Evolutionary conservation across 1,284 basidiomycete species (phyloP).

Genomic region (Boletus sp.): DNA sequence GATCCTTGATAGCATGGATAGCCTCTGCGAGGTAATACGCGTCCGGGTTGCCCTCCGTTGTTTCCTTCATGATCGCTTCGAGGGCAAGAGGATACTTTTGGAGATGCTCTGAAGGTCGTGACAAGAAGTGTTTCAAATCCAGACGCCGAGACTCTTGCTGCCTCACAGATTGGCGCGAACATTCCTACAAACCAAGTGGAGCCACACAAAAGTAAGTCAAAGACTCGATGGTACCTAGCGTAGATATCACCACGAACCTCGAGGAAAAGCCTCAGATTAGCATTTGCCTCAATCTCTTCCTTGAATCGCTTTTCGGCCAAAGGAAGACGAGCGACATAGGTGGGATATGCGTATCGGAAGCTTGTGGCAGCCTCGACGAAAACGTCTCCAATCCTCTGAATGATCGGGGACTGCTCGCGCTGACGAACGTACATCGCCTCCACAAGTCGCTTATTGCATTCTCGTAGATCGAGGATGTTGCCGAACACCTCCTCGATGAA

Average conservation of each 20-base stretch:
- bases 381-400: conserved; percentile 87
- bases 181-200: conserved; percentile 39
- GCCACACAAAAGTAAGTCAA: conserved; percentile 8
- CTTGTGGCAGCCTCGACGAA: conserved; percentile 87
- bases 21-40: conserved; percentile 75
- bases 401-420: conserved; percentile 82
- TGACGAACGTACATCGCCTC: conserved; percentile 87
- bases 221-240: not conserved
- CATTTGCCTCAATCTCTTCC: conserved; percentile 81
- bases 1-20: conserved; percentile 71
- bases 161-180: conserved; percentile 57
- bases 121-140: conserved; percentile 86
- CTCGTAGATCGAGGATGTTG: conserved; percentile 81
- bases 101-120: conserved; percentile 83
- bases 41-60: conserved; percentile 76
- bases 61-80: conserved; percentile 83
- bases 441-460: conserved; percentile 78
- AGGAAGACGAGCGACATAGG: conserved; percentile 84
- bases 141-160: conserved; percentile 74
- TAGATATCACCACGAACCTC: conserved; percentile 56
- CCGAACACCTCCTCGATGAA: conserved; percentile 89
- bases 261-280: conserved; percentile 83
- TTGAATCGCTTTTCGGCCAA: conserved; percentile 84
- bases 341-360: conserved; percentile 84
- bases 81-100: conserved; percentile 89